Percentiles rank a stretch among this genome's conserved stretches.
These are phyloP conservation scores for Allomyces macrogynus DNA, from an alignment of 192 early-diverging fungal genomes.

Conservation along the genomic window DNA sequence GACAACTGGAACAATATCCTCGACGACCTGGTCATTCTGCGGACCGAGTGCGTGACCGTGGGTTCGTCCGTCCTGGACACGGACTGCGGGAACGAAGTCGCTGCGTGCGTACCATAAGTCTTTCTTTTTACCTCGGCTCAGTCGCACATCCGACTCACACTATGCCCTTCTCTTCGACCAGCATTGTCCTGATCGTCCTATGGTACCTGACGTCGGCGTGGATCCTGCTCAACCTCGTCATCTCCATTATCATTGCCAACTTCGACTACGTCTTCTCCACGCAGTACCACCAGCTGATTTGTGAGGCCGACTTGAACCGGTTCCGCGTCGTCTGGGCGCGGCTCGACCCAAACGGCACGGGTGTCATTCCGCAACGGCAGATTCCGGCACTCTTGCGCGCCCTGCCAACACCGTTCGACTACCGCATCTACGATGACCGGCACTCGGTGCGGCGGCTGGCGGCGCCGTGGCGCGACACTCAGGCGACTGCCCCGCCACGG, in stretches of 20 bases:
- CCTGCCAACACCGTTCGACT: background rate
- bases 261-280: background rate
- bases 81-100: too few relatives aligned
- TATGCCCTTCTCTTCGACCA: too few relatives aligned
- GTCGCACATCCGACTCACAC: too few relatives aligned
- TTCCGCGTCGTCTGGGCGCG: background rate
- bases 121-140: too few relatives aligned
- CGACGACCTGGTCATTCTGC: background rate
- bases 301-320: background rate
- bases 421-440: background rate
- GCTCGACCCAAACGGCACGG: background rate
- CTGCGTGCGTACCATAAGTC: too few relatives aligned
- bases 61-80: too few relatives aligned
- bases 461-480: too few relatives aligned
- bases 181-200: too few relatives aligned
- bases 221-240: background rate
- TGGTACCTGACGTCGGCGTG: background rate
- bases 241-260: background rate
- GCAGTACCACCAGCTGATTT: background rate
- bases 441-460: too few relatives aligned
- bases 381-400: background rate
- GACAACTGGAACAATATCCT: background rate
- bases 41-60: too few relatives aligned
- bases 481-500: background rate
- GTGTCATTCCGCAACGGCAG: background rate